Evolutionary conservation across 1,139 yeast species (phyloP).

Genomic region (Scheffersomyces segobiensis): DNA sequence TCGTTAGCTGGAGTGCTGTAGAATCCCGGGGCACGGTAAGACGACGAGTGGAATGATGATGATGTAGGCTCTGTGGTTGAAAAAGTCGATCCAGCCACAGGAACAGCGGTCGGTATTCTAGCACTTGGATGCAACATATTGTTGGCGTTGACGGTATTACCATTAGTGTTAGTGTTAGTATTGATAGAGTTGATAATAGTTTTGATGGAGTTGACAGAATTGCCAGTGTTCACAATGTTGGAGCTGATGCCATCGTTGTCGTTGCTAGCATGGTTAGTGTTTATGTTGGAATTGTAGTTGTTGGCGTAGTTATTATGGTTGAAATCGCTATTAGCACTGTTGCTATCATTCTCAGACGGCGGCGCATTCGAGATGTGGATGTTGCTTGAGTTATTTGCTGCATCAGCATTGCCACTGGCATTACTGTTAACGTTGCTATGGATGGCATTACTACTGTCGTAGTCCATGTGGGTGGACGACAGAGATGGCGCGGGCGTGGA

Average conservation of each 20-base stretch:
- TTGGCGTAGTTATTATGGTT: background rate
- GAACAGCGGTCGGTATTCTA: slow-evolving; percentile 1
- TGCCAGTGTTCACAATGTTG: background rate
- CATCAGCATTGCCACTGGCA: background rate
- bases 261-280: background rate
- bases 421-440: background rate
- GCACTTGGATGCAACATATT: slow-evolving; percentile 1
- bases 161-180: background rate
- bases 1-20: slow-evolving; percentile 16
- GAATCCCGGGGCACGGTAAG: background rate
- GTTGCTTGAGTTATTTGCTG: background rate
- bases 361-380: background rate
- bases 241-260: background rate
- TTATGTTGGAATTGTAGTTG: background rate
- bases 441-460: background rate
- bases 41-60: slow-evolving; percentile 1
- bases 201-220: background rate
- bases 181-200: background rate
- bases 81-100: background rate
- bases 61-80: background rate
- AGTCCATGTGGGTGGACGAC: slow-evolving; percentile 2
- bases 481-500: slow-evolving; percentile 2
- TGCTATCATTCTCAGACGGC: background rate
- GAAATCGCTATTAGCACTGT: background rate
- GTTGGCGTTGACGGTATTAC: background rate